Base-by-base conservation (phyloP, 2,329 filamentous ascomycete species). In the Colletotrichum lindemuthianum region DNA sequence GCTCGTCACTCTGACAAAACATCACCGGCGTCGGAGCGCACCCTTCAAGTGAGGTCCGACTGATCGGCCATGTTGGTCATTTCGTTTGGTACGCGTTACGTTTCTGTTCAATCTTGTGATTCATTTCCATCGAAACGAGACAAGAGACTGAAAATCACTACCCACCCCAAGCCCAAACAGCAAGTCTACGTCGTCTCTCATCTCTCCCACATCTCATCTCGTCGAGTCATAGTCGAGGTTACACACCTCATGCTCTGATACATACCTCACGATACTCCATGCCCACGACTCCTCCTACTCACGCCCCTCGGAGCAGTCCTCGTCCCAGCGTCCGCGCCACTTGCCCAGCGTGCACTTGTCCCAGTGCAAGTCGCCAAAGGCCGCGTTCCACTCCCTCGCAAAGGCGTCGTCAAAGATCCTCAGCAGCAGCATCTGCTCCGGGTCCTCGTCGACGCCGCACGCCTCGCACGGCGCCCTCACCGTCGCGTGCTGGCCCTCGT, bases 371-470 rank as follows among this genome's bases (percentile, higher is more conserved):
- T 33, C 45, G 8, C 61, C 61, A 13, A 55, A 65, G 2, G 44
- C 59, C 16, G 40, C n/a, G 11, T 11, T 39, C 58, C 61, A 56
- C 12, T 61, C 51, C 11, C 32, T 15, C 2, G 58, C 61, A 5
- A 61, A 57, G 34, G 52, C 47, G 11, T 16, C 24, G 61, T 61
- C 51, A 13, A 61, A 65, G 10, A 56, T 40, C 2, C 16, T 24
- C 7, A 52, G 40, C 51, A 65, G 45, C 34, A 56, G 33, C 51
- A 61, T 45, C 40, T 61, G 45, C 45, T 56, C 51, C 15, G 61
- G 61, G 34, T 61, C 61, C 24, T 24, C 40, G 51, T 51, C 58
- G 11, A 33, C 41, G 41, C 47, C 58, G 51, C 61, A 61, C 33
- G 13, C 34, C 36, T 51, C 37, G 51, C 58, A 65, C 12, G 61